These are phyloP conservation scores for Rhynchospora pubera DNA, from an alignment of 176 grass and related monocot genomes.

Conservation along the genomic window DNA sequence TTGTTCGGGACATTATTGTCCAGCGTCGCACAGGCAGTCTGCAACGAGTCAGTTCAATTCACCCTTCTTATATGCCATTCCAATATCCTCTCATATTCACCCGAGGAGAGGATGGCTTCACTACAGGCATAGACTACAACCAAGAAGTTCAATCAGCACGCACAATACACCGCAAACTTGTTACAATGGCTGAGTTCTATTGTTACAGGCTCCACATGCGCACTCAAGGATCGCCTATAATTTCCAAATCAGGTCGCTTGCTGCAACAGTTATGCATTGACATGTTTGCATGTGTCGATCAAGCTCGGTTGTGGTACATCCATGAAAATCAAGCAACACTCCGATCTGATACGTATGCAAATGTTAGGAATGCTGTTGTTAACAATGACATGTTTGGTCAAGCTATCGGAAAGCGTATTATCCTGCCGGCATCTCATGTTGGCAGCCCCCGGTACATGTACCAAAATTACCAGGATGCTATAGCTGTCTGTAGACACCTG, in stretches of 20 bases:
- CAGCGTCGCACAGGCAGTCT: neutral
- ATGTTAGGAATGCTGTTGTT: neutral
- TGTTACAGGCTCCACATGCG: slow-evolving; percentile 7
- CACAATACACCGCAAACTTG: neutral
- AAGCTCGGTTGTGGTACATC: neutral
- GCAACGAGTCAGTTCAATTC: neutral
- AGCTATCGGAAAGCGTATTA: too few species aligned
- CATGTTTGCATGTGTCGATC: neutral
- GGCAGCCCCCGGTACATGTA: neutral
- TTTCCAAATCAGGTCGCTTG: neutral
- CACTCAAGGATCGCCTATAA: neutral
- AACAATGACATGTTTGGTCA: slow-evolving; percentile 20
- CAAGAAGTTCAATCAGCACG: neutral
- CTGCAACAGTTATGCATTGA: slow-evolving; percentile 14
- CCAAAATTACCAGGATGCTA: slow-evolving; percentile 31
- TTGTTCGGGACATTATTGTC: slow-evolving; percentile 19
- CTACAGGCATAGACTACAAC: neutral
- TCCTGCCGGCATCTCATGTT: too few species aligned
- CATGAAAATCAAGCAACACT: slow-evolving; percentile 16
- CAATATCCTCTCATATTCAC: slow-evolving; percentile 29
- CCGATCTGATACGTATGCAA: slow-evolving; percentile 5
- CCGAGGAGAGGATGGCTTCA: slow-evolving; percentile 34
- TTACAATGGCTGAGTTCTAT: slow-evolving; percentile 27
- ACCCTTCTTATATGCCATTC: slow-evolving; percentile 5
- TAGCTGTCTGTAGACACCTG: slow-evolving; percentile 17